phyloP scores from a whole-genome alignment of 768 basidiomycete genomes.

The Tylopilus sp. region DNA sequence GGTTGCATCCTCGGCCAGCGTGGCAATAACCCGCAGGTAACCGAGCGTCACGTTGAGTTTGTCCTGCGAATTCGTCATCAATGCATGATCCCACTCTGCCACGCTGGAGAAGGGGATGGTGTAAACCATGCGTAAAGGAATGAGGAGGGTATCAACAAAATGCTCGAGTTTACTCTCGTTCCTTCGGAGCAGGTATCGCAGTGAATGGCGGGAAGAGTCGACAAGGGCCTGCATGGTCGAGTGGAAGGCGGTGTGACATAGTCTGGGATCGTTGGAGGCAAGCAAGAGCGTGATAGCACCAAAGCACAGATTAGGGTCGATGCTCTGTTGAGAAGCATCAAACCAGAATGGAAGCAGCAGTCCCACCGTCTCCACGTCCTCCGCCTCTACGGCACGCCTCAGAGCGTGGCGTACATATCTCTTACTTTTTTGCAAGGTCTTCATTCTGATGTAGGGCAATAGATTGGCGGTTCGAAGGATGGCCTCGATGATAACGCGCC shows the following conservation, averaged over 20 bases:
- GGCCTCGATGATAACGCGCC: neutral
- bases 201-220: neutral
- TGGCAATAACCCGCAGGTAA: neutral
- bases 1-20: neutral
- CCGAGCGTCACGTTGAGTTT: neutral
- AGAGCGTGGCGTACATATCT: neutral
- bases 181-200: neutral
- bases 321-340: neutral
- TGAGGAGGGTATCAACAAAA: neutral
- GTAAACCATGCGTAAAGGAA: neutral
- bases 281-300: neutral
- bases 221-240: neutral
- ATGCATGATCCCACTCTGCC: neutral
- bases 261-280: neutral
- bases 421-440: neutral
- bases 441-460: neutral
- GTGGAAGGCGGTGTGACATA: neutral
- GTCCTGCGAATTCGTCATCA: neutral
- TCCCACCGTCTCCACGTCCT: neutral
- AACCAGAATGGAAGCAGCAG: neutral
- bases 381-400: neutral
- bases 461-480: neutral
- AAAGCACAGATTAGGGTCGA: neutral
- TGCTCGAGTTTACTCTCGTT: neutral
- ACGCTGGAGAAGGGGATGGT: neutral